phyloP scores from a whole-genome alignment of 2,329 filamentous ascomycete species.

The Leptographium lundbergii region DNA sequence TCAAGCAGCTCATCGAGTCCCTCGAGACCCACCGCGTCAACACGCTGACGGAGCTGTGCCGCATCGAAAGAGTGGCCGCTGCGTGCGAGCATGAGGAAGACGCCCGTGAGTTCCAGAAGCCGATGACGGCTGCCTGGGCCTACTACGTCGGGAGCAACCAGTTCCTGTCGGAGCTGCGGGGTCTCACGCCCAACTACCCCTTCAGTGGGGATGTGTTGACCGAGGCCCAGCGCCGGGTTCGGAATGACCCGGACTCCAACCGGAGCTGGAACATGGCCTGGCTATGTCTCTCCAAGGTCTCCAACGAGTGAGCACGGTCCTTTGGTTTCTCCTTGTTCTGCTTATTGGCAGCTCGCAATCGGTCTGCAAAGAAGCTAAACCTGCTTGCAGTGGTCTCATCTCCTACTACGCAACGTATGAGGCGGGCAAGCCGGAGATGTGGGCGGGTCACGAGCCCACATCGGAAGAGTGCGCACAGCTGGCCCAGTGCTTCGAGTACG shows the following conservation, averaged over 20 bases:
- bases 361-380: too few relatives aligned
- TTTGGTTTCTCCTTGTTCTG: conserved; percentile 15
- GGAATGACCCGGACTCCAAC: conserved; percentile 50
- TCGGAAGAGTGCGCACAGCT: conserved; percentile 45
- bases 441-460: conserved; percentile 47
- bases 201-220: conserved; percentile 52
- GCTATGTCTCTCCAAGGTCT: conserved; percentile 55
- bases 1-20: conserved; percentile 45
- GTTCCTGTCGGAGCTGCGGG: conserved; percentile 56
- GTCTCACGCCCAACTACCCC: conserved; percentile 53
- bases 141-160: conserved; percentile 61
- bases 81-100: conserved; percentile 45
- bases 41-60: conserved; percentile 58
- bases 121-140: conserved; percentile 59
- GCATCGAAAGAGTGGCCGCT: conserved; percentile 55
- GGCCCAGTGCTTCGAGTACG: conserved; percentile 47
- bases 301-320: conserved; percentile 37
- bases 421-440: conserved; percentile 54
- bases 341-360: neutral
- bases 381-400: conserved; percentile 40
- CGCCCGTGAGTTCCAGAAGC: conserved; percentile 41
- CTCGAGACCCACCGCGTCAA: conserved; percentile 57
- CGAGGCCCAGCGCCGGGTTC: conserved; percentile 52
- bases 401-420: conserved; percentile 47
- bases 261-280: conserved; percentile 68